Evolutionary conservation across 768 basidiomycete species (phyloP), one percentile per base, ranked within the genome.

Genomic region (Lanmaoa rubissima): DNA sequence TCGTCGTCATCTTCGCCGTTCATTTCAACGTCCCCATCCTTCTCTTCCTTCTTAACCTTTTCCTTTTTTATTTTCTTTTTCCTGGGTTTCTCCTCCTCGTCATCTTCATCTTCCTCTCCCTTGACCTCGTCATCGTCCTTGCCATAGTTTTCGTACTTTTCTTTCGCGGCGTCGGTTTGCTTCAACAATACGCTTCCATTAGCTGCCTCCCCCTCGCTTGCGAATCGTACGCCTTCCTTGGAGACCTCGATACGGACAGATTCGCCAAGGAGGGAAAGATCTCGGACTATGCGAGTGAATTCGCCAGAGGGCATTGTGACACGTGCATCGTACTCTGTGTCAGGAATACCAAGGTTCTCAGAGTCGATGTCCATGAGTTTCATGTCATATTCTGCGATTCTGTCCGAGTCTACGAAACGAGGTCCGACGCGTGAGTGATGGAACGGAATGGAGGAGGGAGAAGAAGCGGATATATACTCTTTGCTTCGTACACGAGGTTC

Each of bases 321-420:
- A 54, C 89, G 87, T 4, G 93, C 92, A 65, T 98, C 96, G 73
- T 98, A 99, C 48, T 95, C 90, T 3, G 97, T 99, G 61, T 98
- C 95, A 16, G 97, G 97, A 67, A 98, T 98, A 47, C 89, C 88
- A 50, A 98, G 88, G 44, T 85, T 87, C 74, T 99, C 97, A 24
- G 92, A 79, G 72, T 99, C 96, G 68, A 99, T 99, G 67, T 98
- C 96, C 96, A 99, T 98, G 51, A 98, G 85, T 73, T 98, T 98
- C 89, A 99, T 92, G 65, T 97, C 94, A 75, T 99, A 99, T 70
- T 98, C 93, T 26, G 94, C 94, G 51, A 98, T 88, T 60, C 97
- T 86, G 72, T 97, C 96, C 5, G 87, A 83, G 74, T 86, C 95
- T 97, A 62, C 6, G 28, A 40, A 39, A 32, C 14, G 1, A 21